Conservation (phyloP, 805 yeast genomes). For the Saturnispora sekii region DNA sequence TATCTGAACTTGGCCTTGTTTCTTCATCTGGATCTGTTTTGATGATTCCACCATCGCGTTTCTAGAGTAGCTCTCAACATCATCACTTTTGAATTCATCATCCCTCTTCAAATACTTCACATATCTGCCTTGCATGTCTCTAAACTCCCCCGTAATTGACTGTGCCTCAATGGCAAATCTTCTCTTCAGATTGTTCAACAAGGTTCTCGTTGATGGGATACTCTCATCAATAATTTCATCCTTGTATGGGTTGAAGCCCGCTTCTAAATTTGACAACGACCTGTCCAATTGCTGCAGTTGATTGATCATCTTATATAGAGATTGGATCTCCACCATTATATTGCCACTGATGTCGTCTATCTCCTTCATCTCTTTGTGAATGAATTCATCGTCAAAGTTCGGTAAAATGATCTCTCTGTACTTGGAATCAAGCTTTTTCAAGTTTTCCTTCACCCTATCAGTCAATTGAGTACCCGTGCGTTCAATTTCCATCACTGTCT, state of each 20-base stretch:
- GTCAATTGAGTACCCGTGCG: slow-evolving; percentile 11
- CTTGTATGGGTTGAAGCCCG: neutral
- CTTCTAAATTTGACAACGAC: neutral
- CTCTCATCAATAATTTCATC: slow-evolving; percentile 1
- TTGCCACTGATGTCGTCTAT: slow-evolving; percentile 71
- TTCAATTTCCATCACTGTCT: slow-evolving; percentile 10
- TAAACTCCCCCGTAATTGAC: slow-evolving; percentile 61
- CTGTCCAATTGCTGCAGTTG: slow-evolving; percentile 36
- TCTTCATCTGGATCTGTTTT: slow-evolving; percentile 33
- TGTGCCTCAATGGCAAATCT: slow-evolving; percentile 82
- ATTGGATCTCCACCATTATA: slow-evolving; percentile 69
- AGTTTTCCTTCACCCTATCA: slow-evolving; percentile 38
- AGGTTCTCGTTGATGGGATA: slow-evolving; percentile 23
- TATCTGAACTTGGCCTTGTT: slow-evolving; percentile 26
- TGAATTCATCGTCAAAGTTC: slow-evolving; percentile 72
- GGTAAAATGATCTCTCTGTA: slow-evolving; percentile 82
- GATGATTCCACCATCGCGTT: slow-evolving; percentile 36
- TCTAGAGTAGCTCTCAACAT: slow-evolving; percentile 41
- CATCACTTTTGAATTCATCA: slow-evolving; percentile 30
- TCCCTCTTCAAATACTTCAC: slow-evolving; percentile 77
- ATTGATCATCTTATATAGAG: slow-evolving; percentile 68
- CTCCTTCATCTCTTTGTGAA: slow-evolving; percentile 44
- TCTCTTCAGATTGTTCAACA: slow-evolving; percentile 74
- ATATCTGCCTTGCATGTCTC: slow-evolving; percentile 84
- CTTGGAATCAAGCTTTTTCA: slow-evolving; percentile 52